Evolutionary conservation across 208 protist species (phyloP), one percentile per base, ranked within the genome.

Genomic region (Endotrypanum monterogeii): DNA sequence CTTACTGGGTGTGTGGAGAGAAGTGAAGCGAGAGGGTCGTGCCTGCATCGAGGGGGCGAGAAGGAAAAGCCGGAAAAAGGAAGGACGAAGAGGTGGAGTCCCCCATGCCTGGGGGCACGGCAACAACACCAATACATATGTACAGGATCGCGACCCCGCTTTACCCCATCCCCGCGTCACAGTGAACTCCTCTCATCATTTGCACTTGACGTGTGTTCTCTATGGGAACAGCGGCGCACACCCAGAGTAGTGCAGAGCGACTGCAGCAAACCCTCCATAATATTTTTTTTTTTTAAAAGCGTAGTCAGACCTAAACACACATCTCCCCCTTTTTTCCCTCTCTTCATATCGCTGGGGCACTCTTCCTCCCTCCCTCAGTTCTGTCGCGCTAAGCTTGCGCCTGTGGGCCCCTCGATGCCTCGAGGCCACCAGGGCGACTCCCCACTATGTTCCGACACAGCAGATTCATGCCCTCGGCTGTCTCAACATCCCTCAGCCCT

Each of bases 381-480:
- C 57, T 28, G 30, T 35, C 46, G 39, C 52, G 67, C 52, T 63
- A 74, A 1, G 67, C 7, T 12, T 46, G 50, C 44, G 71, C 76
- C 62, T 80, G 61, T 16, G 74, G 54, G 35, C n/a, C n/a, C n/a
- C n/a, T n/a, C n/a, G n/a, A n/a, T n/a, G n/a, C n/a, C n/a, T 67
- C 35, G 8, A 1, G 61, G 39, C 12, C 25, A 8, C 51, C 54
- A 25, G 74, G 70, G 39, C 54, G 46, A 46, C 55, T 75, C n/a
- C 18, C 48, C 9, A 75, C 52, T 16, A 80, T 67, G 3, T 70
- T 41, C 4, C 52, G 69, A 48, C 76, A 80, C 61, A 94, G 63
- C 16, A 46, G 62, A 54, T 92, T 83, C 57, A 94, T 67, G 39
- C 82, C 80, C 71, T 92, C 90, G 56, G 91, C 87, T 50, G 67